These are phyloP conservation scores for Echeveria elegans DNA, from an alignment of 164 flowering plant genomes.

Conservation along the genomic window DNA sequence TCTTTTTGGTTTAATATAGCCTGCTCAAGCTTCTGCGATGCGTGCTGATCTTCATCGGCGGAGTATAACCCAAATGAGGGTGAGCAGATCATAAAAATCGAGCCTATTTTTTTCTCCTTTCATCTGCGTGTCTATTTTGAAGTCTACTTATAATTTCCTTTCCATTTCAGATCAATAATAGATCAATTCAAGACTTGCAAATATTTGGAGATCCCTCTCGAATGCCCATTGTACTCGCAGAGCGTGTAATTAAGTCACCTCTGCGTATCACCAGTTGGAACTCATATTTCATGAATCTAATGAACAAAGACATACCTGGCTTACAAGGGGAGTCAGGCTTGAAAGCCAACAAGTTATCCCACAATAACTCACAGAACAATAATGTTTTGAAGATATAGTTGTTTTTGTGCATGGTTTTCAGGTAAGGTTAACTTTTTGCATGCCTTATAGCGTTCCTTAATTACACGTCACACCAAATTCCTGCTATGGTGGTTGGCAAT, in stretches of 20 bases:
- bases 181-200: conserved; percentile 86
- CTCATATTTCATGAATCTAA: conserved; percentile 40
- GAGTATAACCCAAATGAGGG: conserved; percentile 94
- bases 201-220: conserved; percentile 77
- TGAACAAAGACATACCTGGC: conserved; percentile 28
- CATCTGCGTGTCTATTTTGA: conserved; percentile 6
- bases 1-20: conserved; percentile 38
- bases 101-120: background rate
- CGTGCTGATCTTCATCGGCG: conserved; percentile 95
- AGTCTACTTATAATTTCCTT: background rate
- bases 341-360: conserved; percentile 11
- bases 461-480: too few relatives aligned
- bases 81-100: conserved; percentile 19
- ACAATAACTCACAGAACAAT: conserved; percentile 24
- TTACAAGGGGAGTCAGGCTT: conserved; percentile 19
- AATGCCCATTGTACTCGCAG: conserved; percentile 73
- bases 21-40: conserved; percentile 55
- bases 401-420: conserved; percentile 98
- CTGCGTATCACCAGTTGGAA: conserved; percentile 47
- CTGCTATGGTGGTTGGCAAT: background rate
- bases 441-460: background rate
- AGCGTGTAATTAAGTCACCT: conserved; percentile 70
- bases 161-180: conserved; percentile 61
- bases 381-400: conserved; percentile 64
- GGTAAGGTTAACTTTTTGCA: conserved; percentile 36